These are phyloP conservation scores for Physcia stellaris DNA, from an alignment of 495 filamentous ascomycete species.

Conservation along the genomic window DNA sequence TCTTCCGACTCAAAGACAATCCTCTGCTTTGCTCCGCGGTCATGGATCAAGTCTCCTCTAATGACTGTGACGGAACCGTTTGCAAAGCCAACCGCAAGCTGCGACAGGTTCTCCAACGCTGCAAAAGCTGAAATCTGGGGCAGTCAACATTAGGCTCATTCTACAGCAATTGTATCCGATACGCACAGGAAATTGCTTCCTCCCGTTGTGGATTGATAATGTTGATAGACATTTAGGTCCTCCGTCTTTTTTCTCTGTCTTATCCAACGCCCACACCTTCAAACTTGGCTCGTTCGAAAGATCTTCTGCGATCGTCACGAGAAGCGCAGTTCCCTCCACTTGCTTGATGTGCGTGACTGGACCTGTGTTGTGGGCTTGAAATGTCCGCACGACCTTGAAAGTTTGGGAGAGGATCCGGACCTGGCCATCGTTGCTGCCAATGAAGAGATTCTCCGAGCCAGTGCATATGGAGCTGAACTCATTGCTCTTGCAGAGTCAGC, in stretches of 20 bases:
- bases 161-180: slow-evolving; percentile 6
- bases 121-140: slow-evolving; percentile 81
- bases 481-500: slow-evolving; percentile 30
- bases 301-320: slow-evolving; percentile 83
- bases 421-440: slow-evolving; percentile 70
- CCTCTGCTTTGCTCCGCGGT: slow-evolving; percentile 88
- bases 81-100: slow-evolving; percentile 88
- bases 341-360: slow-evolving; percentile 93
- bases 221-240: slow-evolving; percentile 75
- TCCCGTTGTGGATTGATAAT: slow-evolving; percentile 73
- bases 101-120: slow-evolving; percentile 70
- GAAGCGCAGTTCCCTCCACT: slow-evolving; percentile 69
- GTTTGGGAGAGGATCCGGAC: slow-evolving; percentile 74
- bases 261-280: slow-evolving; percentile 94
- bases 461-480: slow-evolving; percentile 60
- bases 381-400: slow-evolving; percentile 78
- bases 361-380: slow-evolving; percentile 65
- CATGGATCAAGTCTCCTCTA: slow-evolving; percentile 87
- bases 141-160: slow-evolving; percentile 1
- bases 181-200: slow-evolving; percentile 79
- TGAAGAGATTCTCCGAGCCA: slow-evolving; percentile 80
- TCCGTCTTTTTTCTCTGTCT: slow-evolving; percentile 85
- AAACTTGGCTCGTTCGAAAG: slow-evolving; percentile 72
- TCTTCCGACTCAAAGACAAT: slow-evolving; percentile 96
- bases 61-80: slow-evolving; percentile 92